Evolutionary conservation across 352 stramenopile species (phyloP).

Genomic region (Globisporangium nodosum): DNA sequence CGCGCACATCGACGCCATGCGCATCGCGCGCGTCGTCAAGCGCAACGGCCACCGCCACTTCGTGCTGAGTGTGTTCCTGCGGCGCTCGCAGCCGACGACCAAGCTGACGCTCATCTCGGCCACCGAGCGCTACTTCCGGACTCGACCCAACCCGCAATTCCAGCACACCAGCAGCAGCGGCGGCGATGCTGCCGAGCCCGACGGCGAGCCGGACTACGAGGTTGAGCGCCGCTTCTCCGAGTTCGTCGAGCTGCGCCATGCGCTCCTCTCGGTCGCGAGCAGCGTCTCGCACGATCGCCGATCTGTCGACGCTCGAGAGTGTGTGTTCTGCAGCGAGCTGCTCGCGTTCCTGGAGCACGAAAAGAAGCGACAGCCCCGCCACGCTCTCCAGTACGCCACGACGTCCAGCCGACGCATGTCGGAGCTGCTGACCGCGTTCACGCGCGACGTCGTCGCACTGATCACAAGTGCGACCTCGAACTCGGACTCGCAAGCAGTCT

Average conservation of each 20-base stretch:
- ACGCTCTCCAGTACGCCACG: not conserved
- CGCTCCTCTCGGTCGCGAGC: not conserved
- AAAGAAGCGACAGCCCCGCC: conserved; percentile 2
- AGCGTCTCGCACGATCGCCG: not conserved
- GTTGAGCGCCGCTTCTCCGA: conserved; percentile 57
- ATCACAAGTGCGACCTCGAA: not conserved
- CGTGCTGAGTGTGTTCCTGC: conserved; percentile 10
- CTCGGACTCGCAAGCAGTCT: not conserved
- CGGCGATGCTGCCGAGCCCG: not conserved
- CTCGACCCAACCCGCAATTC: not conserved
- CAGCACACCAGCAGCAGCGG: not conserved
- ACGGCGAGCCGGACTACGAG: conserved; percentile 34
- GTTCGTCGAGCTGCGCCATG: conserved; percentile 18
- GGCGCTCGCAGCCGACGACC: not conserved
- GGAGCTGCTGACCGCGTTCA: not conserved
- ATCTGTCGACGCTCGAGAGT: not conserved
- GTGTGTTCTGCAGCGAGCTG: not conserved
- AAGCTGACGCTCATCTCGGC: conserved; percentile 2
- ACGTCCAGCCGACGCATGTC: not conserved
- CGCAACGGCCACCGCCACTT: conserved; percentile 9
- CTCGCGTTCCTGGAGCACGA: not conserved
- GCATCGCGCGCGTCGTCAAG: conserved; percentile 8
- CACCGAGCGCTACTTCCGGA: conserved; percentile 1
- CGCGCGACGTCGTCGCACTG: not conserved
- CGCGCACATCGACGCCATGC: conserved; percentile 3